A percentile compares a stretch with the other conserved stretches of the same genome.
Conservation (phyloP, 176 grass and related monocot genomes). For the Oryza glumipatula region DNA sequence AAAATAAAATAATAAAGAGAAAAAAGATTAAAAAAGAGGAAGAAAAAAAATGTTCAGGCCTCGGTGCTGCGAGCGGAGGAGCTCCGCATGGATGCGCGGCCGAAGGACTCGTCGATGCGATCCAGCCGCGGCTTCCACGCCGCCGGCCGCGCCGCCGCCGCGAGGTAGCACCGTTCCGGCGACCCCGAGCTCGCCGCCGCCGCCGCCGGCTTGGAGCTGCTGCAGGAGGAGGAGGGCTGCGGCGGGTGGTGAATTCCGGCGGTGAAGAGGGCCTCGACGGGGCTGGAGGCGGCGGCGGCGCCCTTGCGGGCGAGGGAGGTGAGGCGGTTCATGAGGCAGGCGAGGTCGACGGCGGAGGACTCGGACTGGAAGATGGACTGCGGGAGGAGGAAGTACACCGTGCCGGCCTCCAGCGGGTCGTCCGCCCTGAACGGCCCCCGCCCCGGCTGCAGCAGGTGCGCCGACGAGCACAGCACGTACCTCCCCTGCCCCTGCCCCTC, state of each 20-base stretch:
- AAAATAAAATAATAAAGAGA: not conserved
- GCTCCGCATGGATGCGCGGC: slow-evolving; percentile 55
- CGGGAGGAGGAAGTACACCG: slow-evolving; percentile 89
- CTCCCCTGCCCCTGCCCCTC: not conserved
- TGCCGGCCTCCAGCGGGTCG: slow-evolving; percentile 73
- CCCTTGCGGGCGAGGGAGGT: slow-evolving; percentile 62
- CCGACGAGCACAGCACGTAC: slow-evolving; percentile 77
- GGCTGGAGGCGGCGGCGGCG: not conserved
- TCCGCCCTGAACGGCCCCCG: slow-evolving; percentile 60
- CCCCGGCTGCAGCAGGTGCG: slow-evolving; percentile 65
- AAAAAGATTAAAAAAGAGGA: not conserved
- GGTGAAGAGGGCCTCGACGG: slow-evolving; percentile 55
- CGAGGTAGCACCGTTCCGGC: not conserved
- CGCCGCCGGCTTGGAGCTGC: not conserved
- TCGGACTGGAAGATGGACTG: slow-evolving; percentile 75
- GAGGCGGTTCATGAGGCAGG: slow-evolving; percentile 83
- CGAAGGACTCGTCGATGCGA: slow-evolving; percentile 79
- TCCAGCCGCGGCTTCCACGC: slow-evolving; percentile 65
- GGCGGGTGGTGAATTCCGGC: not conserved
- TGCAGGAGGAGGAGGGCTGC: too few species aligned
- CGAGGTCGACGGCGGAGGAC: slow-evolving; percentile 82
- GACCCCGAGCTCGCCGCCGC: too few species aligned
- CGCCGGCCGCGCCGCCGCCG: not conserved
- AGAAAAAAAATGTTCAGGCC: not conserved
- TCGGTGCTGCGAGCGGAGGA: slow-evolving; percentile 43